Percentiles rank a stretch among this genome's conserved stretches.
These are phyloP conservation scores for Clonostachys chloroleuca DNA, from an alignment of 2,329 filamentous ascomycete genomes.

Conservation along the genomic window DNA sequence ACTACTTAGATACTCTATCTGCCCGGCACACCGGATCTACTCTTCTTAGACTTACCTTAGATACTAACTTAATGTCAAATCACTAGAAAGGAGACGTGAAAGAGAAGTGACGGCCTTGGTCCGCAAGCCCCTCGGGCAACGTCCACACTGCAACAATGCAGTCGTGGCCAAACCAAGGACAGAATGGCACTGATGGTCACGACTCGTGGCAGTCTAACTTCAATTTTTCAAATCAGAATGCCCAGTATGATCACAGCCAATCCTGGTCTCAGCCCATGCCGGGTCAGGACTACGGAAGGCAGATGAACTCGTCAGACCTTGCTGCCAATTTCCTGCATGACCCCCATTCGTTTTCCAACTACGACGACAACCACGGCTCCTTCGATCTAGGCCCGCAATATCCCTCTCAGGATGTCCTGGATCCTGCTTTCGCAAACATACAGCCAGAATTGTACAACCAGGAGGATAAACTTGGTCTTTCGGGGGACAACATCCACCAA, in stretches of 20 bases:
- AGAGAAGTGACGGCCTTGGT: too few species aligned
- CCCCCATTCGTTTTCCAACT: conserved; percentile 9
- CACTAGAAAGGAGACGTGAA: too few species aligned
- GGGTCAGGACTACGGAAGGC: neutral
- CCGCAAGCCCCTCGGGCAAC: too few species aligned
- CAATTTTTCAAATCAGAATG: conserved; percentile 21
- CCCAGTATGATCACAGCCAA: conserved; percentile 31
- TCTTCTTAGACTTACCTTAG: too few species aligned
- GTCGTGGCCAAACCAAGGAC: conserved; percentile 29
- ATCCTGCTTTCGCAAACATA: conserved; percentile 28
- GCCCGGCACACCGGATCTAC: too few species aligned
- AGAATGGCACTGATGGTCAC: conserved; percentile 27
- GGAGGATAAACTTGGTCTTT: conserved; percentile 17
- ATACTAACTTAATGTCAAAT: too few species aligned
- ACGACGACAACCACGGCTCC: conserved; percentile 20
- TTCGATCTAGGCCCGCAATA: conserved; percentile 26
- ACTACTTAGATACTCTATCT: too few species aligned
- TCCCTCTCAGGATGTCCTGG: conserved; percentile 24
- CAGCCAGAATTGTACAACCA: conserved; percentile 30
- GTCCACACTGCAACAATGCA: conserved; percentile 21
- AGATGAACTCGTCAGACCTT: conserved; percentile 4
- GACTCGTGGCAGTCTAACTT: conserved; percentile 27
- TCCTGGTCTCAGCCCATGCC: conserved; percentile 25
- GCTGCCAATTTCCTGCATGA: conserved; percentile 25
- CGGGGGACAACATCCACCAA: conserved; percentile 14